Conservation (phyloP, 208 protist genomes). For the Trypanosoma lewisi region DNA sequence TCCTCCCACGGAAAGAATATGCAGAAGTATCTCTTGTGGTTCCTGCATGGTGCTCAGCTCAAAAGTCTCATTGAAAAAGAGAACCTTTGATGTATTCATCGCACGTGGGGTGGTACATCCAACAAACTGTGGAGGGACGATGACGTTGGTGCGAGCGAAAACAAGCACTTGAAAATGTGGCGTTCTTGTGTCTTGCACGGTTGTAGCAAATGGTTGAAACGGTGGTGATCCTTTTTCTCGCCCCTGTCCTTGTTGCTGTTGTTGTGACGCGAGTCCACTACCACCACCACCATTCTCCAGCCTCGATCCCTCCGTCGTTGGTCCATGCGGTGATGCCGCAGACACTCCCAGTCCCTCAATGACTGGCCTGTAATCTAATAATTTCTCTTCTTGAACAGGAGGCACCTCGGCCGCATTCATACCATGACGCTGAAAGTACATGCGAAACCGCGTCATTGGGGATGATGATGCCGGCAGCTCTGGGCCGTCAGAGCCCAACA, state of each 20-base stretch:
- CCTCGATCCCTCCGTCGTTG: background rate
- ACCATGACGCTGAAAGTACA: conserved; percentile 42
- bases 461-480: background rate
- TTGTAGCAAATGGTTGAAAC: no score
- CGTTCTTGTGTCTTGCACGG: conserved; percentile 19
- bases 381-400: conserved; percentile 36
- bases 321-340: background rate
- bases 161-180: conserved; percentile 62
- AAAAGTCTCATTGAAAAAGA: conserved; percentile 85
- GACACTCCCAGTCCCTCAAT: conserved; percentile 48
- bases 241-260: no score
- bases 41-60: conserved; percentile 64
- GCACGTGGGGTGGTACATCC: conserved; percentile 59
- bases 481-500: background rate
- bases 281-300: background rate
- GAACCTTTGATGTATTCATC: conserved; percentile 42
- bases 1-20: conserved; percentile 58
- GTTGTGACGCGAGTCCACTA: background rate
- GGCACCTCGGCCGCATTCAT: conserved; percentile 2
- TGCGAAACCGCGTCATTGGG: conserved; percentile 30
- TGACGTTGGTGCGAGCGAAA: conserved; percentile 52
- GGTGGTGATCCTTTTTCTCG: no score
- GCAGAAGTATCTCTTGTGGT: conserved; percentile 73
- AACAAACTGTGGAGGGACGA: conserved; percentile 69
- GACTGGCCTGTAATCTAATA: conserved; percentile 51